These are phyloP conservation scores for Plasmodium vinckei DNA, from an alignment of 169 alveolate species.

Conservation along the genomic window DNA sequence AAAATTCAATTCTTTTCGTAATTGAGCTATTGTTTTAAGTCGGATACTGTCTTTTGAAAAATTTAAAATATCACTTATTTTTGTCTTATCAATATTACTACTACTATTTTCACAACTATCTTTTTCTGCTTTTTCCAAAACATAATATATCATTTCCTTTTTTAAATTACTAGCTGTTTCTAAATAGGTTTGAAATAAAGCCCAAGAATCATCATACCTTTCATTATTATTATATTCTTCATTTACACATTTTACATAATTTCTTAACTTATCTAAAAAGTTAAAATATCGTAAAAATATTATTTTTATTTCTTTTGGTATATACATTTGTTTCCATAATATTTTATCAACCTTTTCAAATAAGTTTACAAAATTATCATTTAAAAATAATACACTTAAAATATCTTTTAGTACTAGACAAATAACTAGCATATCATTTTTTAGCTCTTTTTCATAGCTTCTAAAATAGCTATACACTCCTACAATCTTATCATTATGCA, in stretches of 20 bases:
- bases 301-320: conserved; percentile 48
- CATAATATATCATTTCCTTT: conserved; percentile 36
- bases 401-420: conserved; percentile 45
- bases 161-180: conserved; percentile 31
- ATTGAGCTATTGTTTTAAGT: conserved; percentile 55
- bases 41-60: conserved; percentile 54
- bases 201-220: conserved; percentile 54
- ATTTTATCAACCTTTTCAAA: conserved; percentile 49
- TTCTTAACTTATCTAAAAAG: conserved; percentile 39
- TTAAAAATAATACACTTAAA: conserved; percentile 54
- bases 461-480: conserved; percentile 35
- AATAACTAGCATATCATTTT: conserved; percentile 18
- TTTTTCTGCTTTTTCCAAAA: conserved; percentile 10
- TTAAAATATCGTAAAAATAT: conserved; percentile 23
- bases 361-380: conserved; percentile 20
- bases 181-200: conserved; percentile 53
- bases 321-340: conserved; percentile 56
- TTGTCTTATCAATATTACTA: not conserved
- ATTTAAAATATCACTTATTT: conserved; percentile 34
- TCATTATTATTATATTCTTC: conserved; percentile 5
- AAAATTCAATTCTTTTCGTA: conserved; percentile 44
- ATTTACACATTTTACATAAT: conserved; percentile 25
- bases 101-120: not conserved
- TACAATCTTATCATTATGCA: conserved; percentile 12
- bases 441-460: conserved; percentile 17